Base-by-base conservation (phyloP, 495 filamentous ascomycete genomes). In the Thozetella sp. region DNA sequence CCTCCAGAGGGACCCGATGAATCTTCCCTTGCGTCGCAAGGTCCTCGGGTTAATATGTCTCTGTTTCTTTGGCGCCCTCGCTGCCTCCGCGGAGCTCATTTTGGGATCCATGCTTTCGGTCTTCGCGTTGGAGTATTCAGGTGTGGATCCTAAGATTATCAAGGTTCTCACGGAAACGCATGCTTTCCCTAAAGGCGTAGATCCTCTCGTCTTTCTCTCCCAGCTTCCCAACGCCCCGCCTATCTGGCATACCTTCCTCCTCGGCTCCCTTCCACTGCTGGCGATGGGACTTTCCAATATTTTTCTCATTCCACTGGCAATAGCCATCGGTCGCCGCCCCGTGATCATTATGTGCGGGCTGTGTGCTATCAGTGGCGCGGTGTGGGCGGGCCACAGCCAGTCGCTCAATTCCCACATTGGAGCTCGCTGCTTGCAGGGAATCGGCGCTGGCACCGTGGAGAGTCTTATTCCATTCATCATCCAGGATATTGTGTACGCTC, bases 161-260 rank as follows among this genome's bases (percentile, higher is more conserved):
- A 11, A 13, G 43, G 3, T n/a, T 48, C 43, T 48, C 43, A 48
- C 43, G 10, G 10, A 48, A n/a, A 10, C 12, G 43, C 43, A 48
- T 48, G 43, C 43, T 4, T 48, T 48, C 43, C 43, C 43, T 11
- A n/a, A 15, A 10, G 43, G 43, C 9, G 43, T 48, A 4, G 43
- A 48, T 20, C 43, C 43, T 48, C 43, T 48, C 10, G 43, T 20
- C n/a, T 48, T 48, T 20, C 43, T 48, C 10, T 48, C 43, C 3
- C 43, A 48, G n/a, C 43, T 48, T n/a, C 43, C 43, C 43, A 48
- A 48, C 43, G 6, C 43, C 43, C 43, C 43, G n/a, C 43, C 43
- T n/a, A 48, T 48, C n/a, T 48, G 43, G 43, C 43, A 48, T n/a
- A 48, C 43, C 9, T 48, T 15, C 43, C 43, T 48, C 9, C 43